Conservation (phyloP, 176 grass and related monocot species). For the Miscanthus lutarioriparius region DNA sequence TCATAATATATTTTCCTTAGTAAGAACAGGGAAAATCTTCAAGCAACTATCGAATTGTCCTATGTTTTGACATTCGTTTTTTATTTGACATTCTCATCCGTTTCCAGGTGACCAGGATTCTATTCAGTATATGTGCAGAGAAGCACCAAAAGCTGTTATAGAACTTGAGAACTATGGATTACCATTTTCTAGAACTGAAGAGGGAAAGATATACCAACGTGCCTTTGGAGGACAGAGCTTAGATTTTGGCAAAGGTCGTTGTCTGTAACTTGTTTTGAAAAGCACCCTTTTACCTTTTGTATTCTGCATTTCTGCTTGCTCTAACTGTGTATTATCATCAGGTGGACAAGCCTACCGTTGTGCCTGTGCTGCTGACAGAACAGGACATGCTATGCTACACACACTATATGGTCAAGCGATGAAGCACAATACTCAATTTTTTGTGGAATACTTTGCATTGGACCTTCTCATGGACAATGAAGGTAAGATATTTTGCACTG, state of each 20-base stretch:
- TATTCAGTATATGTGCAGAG: slow-evolving; percentile 99
- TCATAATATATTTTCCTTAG: neutral
- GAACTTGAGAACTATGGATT: slow-evolving; percentile 99
- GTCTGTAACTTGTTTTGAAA: neutral
- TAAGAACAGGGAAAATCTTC: neutral
- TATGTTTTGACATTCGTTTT: slow-evolving; percentile 2
- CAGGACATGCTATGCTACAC: slow-evolving; percentile 95
- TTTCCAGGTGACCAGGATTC: slow-evolving; percentile 95
- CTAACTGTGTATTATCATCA: slow-evolving; percentile 26
- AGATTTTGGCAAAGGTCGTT: slow-evolving; percentile 92
- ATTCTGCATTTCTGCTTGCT: slow-evolving; percentile 14
- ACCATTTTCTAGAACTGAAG: slow-evolving; percentile 97
- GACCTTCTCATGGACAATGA: slow-evolving; percentile 74
- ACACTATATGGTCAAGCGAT: slow-evolving; percentile 95
- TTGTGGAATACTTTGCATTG: slow-evolving; percentile 87
- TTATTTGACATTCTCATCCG: neutral
- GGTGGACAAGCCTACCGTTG: slow-evolving; percentile 93
- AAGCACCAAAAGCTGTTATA: slow-evolving; percentile 99
- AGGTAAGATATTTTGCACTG: slow-evolving; percentile 43
- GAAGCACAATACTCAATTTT: slow-evolving; percentile 99
- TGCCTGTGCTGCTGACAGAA: slow-evolving; percentile 94
- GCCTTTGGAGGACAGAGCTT: slow-evolving; percentile 99
- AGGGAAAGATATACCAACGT: slow-evolving; percentile 97
- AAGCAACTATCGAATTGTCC: neutral
- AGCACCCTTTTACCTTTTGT: neutral